These are phyloP conservation scores for Apiospora hydei DNA, from an alignment of 2,329 filamentous ascomycete species.

Conservation along the genomic window DNA sequence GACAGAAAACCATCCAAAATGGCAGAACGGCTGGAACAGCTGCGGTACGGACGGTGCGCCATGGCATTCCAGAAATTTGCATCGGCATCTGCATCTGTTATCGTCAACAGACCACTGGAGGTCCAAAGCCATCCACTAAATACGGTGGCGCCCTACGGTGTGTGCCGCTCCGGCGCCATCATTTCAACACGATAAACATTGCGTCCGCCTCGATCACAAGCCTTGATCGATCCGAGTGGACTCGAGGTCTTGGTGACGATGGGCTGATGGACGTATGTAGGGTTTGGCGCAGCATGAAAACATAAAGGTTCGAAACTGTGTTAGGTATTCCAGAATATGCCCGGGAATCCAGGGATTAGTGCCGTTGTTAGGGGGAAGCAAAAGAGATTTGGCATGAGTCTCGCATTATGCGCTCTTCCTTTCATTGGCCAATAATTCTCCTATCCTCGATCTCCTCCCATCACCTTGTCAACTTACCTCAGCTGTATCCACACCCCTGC, in stretches of 20 bases:
- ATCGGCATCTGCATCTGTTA: conserved; percentile 5
- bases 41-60: neutral
- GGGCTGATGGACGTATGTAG: neutral
- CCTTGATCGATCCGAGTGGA: neutral
- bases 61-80: conserved; percentile 1
- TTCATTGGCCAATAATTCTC: neutral
- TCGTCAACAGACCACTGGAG: neutral
- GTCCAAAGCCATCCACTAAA: conserved; percentile 1
- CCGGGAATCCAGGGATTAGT: neutral
- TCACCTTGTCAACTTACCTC: neutral
- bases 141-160: conserved; percentile 1
- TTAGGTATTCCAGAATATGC: neutral
- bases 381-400: conserved; percentile 4
- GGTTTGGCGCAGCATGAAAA: conserved; percentile 1
- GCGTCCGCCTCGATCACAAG: neutral
- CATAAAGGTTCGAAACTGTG: conserved; percentile 9
- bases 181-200: neutral
- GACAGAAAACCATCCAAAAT: neutral
- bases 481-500: conserved; percentile 1
- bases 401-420: conserved; percentile 6
- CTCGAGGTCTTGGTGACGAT: neutral
- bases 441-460: neutral
- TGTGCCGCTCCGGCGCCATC: neutral
- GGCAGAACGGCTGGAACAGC: neutral
- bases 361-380: neutral